phyloP scores from a whole-genome alignment of 2,329 filamentous ascomycete genomes.

The Diplodia scrobiculata region DNA sequence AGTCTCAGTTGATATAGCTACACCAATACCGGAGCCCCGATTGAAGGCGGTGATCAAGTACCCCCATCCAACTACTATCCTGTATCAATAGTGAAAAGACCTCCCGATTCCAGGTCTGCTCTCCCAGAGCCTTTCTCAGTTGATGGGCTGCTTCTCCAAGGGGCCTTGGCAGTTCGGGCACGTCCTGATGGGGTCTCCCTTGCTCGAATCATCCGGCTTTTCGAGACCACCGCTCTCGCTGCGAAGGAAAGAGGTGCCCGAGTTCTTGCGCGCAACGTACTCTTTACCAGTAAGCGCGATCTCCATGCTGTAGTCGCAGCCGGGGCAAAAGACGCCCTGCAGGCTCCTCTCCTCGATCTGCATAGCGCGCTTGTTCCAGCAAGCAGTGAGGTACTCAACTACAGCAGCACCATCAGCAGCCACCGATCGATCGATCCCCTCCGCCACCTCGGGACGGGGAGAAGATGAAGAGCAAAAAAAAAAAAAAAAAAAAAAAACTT shows the following conservation, averaged over 20 bases:
- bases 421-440: too few species aligned
- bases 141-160: background rate
- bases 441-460: too few species aligned
- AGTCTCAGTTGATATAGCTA: too few species aligned
- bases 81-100: background rate
- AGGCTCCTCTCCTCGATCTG: background rate
- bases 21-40: background rate
- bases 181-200: background rate
- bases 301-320: constrained; percentile 9
- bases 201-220: background rate
- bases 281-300: background rate
- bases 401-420: background rate
- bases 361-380: background rate
- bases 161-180: background rate
- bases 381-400: constrained; percentile 11
- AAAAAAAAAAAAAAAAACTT: background rate
- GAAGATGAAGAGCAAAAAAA: too few species aligned
- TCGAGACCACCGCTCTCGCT: background rate
- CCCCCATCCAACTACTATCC: background rate
- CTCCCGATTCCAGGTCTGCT: background rate
- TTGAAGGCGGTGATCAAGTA: background rate
- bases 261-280: background rate
- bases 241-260: background rate
- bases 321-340: background rate
- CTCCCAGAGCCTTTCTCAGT: background rate